Evolutionary conservation across 2,329 filamentous ascomycete genomes (phyloP).

Genomic region (Microcyclosporella mali): DNA sequence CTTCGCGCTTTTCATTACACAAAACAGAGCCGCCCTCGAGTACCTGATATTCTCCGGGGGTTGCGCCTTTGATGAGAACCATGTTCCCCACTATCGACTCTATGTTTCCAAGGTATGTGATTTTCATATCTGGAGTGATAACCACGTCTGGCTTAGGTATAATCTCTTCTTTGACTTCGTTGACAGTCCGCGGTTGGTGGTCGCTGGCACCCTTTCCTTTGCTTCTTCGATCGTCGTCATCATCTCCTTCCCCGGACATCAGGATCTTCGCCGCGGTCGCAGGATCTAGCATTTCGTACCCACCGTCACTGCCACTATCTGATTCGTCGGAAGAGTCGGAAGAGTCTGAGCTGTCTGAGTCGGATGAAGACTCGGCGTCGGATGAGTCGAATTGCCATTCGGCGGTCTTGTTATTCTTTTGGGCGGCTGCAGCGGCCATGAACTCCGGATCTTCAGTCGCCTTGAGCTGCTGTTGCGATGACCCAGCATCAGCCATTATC

Average conservation of each 20-base stretch:
- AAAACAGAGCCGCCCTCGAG: slow-evolving; percentile 79
- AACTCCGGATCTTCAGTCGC: slow-evolving; percentile 37
- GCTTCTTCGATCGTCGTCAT: slow-evolving; percentile 66
- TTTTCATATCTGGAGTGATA: slow-evolving; percentile 70
- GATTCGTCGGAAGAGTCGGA: slow-evolving; percentile 45
- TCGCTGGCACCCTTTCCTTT: slow-evolving; percentile 39
- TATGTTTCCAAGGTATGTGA: slow-evolving; percentile 68
- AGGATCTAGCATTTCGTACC: slow-evolving; percentile 67
- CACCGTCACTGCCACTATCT: slow-evolving; percentile 47
- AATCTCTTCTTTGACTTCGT: slow-evolving; percentile 57
- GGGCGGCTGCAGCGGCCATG: slow-evolving; percentile 39
- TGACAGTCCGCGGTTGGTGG: slow-evolving; percentile 64
- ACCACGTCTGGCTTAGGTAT: slow-evolving; percentile 64
- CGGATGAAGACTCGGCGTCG: slow-evolving; percentile 56
- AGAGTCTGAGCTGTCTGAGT: slow-evolving; percentile 35
- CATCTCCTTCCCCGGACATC: slow-evolving; percentile 74
- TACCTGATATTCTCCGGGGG: slow-evolving; percentile 74
- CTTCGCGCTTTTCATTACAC: slow-evolving; percentile 65
- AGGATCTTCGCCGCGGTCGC: slow-evolving; percentile 79
- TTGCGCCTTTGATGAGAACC: slow-evolving; percentile 70
- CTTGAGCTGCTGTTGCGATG: slow-evolving; percentile 14
- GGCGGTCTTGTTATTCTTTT: slow-evolving; percentile 50
- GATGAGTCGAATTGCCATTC: slow-evolving; percentile 73
- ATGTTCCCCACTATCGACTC: slow-evolving; percentile 73
- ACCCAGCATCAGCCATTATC: slow-evolving; percentile 7